phyloP scores from a whole-genome alignment of 75 land plant genomes.

The Sequoiadendron giganteum region DNA sequence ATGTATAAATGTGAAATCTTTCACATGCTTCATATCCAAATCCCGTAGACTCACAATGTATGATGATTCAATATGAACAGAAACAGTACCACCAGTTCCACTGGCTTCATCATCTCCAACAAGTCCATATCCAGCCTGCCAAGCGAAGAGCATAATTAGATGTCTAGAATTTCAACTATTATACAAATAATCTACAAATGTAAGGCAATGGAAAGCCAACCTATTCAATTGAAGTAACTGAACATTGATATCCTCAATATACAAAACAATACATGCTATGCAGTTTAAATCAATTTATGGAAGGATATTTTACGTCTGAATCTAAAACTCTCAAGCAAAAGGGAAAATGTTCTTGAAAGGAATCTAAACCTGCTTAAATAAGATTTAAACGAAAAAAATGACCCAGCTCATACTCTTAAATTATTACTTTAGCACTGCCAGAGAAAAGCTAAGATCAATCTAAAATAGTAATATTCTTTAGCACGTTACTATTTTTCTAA shows the following conservation, averaged over 20 bases:
- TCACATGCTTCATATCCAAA: constrained; percentile 88
- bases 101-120: constrained; percentile 81
- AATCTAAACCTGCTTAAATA: no score
- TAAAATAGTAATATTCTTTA: no score
- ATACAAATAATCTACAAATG: neutral
- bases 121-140: constrained; percentile 77
- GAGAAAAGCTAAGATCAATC: no score
- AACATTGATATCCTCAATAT: neutral
- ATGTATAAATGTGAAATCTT: constrained; percentile 91
- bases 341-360: neutral
- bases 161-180: neutral
- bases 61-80: constrained; percentile 83
- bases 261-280: neutral
- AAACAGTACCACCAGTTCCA: constrained; percentile 44
- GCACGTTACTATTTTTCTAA: no score
- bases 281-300: neutral
- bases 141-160: constrained; percentile 5
- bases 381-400: no score
- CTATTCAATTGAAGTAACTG: neutral
- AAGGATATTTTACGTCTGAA: neutral
- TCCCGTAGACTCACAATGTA: constrained; percentile 77
- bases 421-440: no score
- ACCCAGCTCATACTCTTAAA: no score
- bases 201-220: neutral
- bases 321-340: neutral